Conservation (phyloP, 441 rosid species). For the Corymbia citriodora region DNA sequence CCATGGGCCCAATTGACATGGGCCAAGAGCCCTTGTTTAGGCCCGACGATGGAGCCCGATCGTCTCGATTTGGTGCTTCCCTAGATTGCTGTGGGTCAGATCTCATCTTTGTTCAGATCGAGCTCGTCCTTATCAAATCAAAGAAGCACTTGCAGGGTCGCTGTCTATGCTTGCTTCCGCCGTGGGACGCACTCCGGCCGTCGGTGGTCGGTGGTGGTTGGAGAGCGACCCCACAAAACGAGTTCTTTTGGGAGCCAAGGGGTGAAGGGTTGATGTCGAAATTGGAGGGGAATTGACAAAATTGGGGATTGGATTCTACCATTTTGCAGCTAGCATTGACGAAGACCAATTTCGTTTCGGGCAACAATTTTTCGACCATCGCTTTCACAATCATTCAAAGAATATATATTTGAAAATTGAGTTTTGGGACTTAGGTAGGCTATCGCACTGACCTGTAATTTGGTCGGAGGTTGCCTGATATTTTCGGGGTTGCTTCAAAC, state of each 20-base stretch:
- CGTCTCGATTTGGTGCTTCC: background rate
- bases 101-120: background rate
- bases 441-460: rapidly evolving
- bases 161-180: background rate
- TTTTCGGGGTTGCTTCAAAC: background rate
- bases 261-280: background rate
- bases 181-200: background rate
- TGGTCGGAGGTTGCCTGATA: background rate
- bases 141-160: background rate
- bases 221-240: background rate
- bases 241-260: background rate
- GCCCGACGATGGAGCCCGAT: background rate
- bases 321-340: background rate
- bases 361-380: background rate
- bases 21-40: background rate
- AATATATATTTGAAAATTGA: background rate
- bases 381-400: background rate
- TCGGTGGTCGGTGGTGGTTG: background rate
- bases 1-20: background rate
- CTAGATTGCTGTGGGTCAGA: background rate
- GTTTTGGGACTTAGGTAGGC: background rate
- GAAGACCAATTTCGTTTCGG: background rate
- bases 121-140: background rate
- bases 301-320: background rate
- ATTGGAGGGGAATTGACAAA: background rate